Evolutionary conservation across 805 yeast species (phyloP).

Genomic region (Yarrowia alimentaria): DNA sequence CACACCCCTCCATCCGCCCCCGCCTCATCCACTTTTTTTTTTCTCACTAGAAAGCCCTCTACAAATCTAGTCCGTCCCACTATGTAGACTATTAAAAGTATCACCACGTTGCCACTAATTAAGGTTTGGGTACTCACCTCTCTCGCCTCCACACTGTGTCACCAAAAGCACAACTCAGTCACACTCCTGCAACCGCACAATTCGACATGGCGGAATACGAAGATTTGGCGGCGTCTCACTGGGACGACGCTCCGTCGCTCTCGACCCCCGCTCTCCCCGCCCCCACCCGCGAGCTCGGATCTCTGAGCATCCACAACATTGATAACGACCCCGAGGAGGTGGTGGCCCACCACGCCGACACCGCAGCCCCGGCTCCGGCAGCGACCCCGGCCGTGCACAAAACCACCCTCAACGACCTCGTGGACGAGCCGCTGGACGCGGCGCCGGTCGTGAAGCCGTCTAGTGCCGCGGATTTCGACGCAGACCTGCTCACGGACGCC

Average conservation of each 20-base stretch:
- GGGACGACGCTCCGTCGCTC: conserved; percentile 30
- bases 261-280: background rate
- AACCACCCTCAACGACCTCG: conserved; percentile 21
- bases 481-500: conserved; percentile 1
- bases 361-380: no score
- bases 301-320: conserved; percentile 16
- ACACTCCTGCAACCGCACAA: background rate
- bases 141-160: background rate
- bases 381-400: conserved; percentile 1
- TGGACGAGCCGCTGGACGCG: background rate
- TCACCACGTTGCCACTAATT: background rate
- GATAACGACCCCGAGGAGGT: conserved; percentile 20
- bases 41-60: no score
- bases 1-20: no score
- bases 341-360: background rate
- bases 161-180: background rate
- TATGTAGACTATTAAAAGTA: no score
- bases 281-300: conserved; percentile 10
- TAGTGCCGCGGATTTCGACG: conserved; percentile 2
- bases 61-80: no score
- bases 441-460: background rate
- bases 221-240: conserved; percentile 28
- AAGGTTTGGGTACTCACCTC: background rate
- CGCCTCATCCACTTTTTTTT: background rate
- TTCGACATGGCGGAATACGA: conserved; percentile 20